A percentile compares a stretch with the other conserved stretches of the same genome.
phyloP scores from a whole-genome alignment of 1,139 yeast genomes.

The Yarrowia galli region DNA sequence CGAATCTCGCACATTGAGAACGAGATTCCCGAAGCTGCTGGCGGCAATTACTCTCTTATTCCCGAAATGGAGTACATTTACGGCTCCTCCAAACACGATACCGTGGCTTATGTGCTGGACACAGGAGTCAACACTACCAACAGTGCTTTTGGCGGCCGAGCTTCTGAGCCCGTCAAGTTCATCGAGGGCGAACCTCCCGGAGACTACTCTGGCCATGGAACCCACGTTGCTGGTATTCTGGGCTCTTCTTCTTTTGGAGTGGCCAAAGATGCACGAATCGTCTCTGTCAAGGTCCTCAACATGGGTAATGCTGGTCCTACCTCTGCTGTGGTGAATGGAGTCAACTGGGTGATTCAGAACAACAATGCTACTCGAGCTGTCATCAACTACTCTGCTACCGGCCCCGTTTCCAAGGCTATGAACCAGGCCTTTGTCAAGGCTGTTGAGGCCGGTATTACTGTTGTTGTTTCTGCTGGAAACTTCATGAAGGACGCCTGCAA shows the following conservation, averaged over 20 bases:
- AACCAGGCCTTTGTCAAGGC: slow-evolving; percentile 76
- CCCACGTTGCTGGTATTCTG: slow-evolving; percentile 57
- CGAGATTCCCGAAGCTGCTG: slow-evolving; percentile 12
- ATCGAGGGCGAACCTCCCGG: slow-evolving; percentile 48
- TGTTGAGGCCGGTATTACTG: slow-evolving; percentile 23
- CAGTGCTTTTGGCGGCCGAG: slow-evolving; percentile 60
- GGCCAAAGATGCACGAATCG: slow-evolving; percentile 54
- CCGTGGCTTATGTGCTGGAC: slow-evolving; percentile 63
- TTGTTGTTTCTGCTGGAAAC: slow-evolving; percentile 36
- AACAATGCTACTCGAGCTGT: slow-evolving; percentile 74
- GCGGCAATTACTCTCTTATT: slow-evolving; percentile 14
- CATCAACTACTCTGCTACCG: slow-evolving; percentile 91
- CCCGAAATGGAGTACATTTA: slow-evolving; percentile 30
- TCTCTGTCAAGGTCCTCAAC: slow-evolving; percentile 53
- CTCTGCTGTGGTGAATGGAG: slow-evolving; percentile 48
- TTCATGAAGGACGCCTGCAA: slow-evolving; percentile 27
- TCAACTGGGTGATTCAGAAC: slow-evolving; percentile 56
- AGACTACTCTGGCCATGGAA: slow-evolving; percentile 55
- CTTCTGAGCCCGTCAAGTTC: slow-evolving; percentile 49
- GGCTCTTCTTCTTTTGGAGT: slow-evolving; percentile 56
- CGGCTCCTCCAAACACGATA: slow-evolving; percentile 46
- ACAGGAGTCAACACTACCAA: slow-evolving; percentile 57
- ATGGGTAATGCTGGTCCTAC: slow-evolving; percentile 49
- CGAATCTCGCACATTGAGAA: slow-evolving; percentile 24
- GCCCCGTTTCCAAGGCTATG: slow-evolving; percentile 73